Evolutionary conservation across 164 flowering plant species (phyloP), one percentile per base, ranked within the genome.

Genomic region (Macadamia tetraphylla): DNA sequence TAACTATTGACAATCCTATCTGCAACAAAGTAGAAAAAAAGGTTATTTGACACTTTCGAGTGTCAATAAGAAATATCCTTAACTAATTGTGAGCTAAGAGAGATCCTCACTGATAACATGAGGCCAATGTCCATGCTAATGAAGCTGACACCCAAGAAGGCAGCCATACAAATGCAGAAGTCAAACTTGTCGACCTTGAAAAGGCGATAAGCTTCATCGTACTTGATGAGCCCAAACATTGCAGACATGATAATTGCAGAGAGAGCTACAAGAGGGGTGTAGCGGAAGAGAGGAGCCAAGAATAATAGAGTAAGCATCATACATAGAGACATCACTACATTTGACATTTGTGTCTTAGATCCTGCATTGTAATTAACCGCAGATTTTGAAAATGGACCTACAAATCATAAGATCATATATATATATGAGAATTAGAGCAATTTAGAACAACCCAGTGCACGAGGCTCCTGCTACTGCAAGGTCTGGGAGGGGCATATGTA

Each of bases 381-480:
- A 0, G 99, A 78, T 69, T 87, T 88, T 0, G 99, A 94, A 77
- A 94, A 94, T 64, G 96, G 96, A 58, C 97, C 98, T 91, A 79
- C 56, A 76, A 44, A 80, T 17, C 2, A 64, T 52, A 42, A 15
- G 40, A 35, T 35, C 23, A 23, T 23, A 23, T 23, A 23, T 23
- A 23, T 23, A 23, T 23, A 23, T 23, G 23, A 23, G 23, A 23
- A 23, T 23, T 23, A 23, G 23, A 23, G 23, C 23, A 23, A 23
- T 23, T 23, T 23, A 23, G 23, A 23, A 23, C 23, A 23, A 23
- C 23, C 23, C 23, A 23, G 23, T 23, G 23, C 23, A 23, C 0
- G 23, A 23, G 23, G 23, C 23, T 23, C 23, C 23, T 23, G 23
- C 23, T 23, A 23, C 23, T 23, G 23, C 23, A 23, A 23, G 23